Percentiles rank a stretch among this genome's conserved stretches.
These are phyloP conservation scores for Blechomonas ayalai DNA, from an alignment of 208 protist genomes.

Conservation along the genomic window DNA sequence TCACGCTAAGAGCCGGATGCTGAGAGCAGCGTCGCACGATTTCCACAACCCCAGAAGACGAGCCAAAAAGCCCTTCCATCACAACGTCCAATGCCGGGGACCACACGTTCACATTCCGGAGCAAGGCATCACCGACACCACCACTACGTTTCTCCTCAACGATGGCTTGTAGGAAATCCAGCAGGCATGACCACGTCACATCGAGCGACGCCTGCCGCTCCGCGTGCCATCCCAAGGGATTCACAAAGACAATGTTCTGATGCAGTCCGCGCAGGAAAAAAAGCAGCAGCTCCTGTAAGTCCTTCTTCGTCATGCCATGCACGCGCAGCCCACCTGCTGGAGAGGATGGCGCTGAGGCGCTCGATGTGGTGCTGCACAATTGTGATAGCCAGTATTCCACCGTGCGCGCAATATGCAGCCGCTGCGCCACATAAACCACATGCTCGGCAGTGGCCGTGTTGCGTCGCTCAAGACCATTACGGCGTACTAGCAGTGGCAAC, in stretches of 20 bases:
- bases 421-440: constrained; percentile 7
- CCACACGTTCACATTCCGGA: constrained; percentile 2
- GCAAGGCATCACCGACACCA: background rate
- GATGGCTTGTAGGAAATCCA: constrained; percentile 18
- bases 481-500: constrained; percentile 14
- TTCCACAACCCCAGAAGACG: background rate
- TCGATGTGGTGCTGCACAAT: background rate
- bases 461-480: constrained; percentile 15
- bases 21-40: too few relatives aligned
- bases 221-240: constrained; percentile 21
- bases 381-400: background rate
- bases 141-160: too few relatives aligned
- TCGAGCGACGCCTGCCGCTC: constrained; percentile 18
- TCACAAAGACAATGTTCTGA: constrained; percentile 9
- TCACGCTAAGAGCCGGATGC: too few relatives aligned
- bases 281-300: constrained; percentile 16
- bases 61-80: constrained; percentile 12
- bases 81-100: constrained; percentile 5
- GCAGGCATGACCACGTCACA: constrained; percentile 16
- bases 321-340: background rate
- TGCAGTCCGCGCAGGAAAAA: constrained; percentile 23
- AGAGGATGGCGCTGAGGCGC: background rate
- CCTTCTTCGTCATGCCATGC: background rate
- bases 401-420: constrained; percentile 5
- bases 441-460: constrained; percentile 13